Evolutionary conservation across 164 flowering plant genomes (phyloP), one percentile per base, ranked within the genome.

Genomic region (Vitis cinerea): DNA sequence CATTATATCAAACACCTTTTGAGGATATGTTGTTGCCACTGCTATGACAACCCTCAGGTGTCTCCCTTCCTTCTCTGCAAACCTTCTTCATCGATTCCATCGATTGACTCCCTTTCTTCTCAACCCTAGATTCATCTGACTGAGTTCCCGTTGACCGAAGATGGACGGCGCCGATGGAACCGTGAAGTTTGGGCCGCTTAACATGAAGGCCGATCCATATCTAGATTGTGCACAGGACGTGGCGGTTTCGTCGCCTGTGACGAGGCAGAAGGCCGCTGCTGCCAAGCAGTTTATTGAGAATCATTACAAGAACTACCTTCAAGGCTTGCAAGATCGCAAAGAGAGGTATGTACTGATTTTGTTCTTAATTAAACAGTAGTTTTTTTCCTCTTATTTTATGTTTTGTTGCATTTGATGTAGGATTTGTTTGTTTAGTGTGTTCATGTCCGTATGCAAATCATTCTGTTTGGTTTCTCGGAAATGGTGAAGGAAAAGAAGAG

Each of bases 231-330:
- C 73, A 49, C 75, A 78, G 23, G 93, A 90, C 11, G 76, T 80
- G 13, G 77, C 88, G 9, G 92, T 86, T 76, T 89, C 97, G 53
- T 93, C 98, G 29, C 93, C 97, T 37, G 90, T 93, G 15, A 93
- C 98, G 1, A 53, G 88, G 58, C 97, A 91, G 84, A 93, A 93
- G 55, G 88, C 91, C n/a, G 98, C 94, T 4, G 93, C 97, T 7
- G 97, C 97, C 11, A 93, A 93, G 76, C 88, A 91, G 86, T 76
- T 93, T 57, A 93, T 93, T 15, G 98, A 93, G 89, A 88, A 91
- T 77, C 98, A 93, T 66, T 93, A 91, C 79, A 90, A 88, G 86
- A 91, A 91, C 65, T 78, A 89, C 66, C 74, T 81, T 51, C 94
- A 93, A 74, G 93, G 93, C 1, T 78, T 91, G 75, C 95, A 88